phyloP scores from a whole-genome alignment of 495 filamentous ascomycete species.

The Diplogelasinospora grovesii region DNA sequence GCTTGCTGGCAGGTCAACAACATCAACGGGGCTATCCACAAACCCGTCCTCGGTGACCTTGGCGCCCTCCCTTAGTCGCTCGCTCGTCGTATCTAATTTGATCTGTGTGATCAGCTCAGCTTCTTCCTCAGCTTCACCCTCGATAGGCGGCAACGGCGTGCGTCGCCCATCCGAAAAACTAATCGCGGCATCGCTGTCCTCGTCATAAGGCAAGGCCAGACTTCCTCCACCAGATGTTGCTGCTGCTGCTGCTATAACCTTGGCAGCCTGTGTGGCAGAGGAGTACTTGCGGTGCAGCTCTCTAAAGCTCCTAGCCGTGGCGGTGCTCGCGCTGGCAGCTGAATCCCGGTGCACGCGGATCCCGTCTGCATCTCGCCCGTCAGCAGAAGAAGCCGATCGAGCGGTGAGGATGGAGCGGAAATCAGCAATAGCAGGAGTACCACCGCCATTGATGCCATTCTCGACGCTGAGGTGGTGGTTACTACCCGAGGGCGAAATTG shows the following conservation, averaged over 20 bases:
- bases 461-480: background rate
- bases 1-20: too few species aligned
- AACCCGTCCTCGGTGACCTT: too few species aligned
- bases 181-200: conserved; percentile 49
- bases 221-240: conserved; percentile 15
- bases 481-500: background rate
- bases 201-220: conserved; percentile 41
- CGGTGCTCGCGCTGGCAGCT: conserved; percentile 48
- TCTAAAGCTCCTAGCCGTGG: conserved; percentile 49
- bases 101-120: too few species aligned
- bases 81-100: too few species aligned
- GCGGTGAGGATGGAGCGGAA: conserved; percentile 27
- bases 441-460: conserved; percentile 11
- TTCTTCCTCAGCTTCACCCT: conserved; percentile 36
- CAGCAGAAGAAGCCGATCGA: conserved; percentile 17
- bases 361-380: too few species aligned
- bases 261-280: conserved; percentile 33
- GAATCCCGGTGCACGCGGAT: conserved; percentile 42
- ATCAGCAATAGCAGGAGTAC: conserved; percentile 14
- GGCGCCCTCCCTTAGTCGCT: too few species aligned
- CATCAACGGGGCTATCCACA: too few species aligned
- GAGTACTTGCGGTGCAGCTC: conserved; percentile 48
- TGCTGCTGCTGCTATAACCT: conserved; percentile 11
- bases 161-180: conserved; percentile 51
- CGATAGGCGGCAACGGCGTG: conserved; percentile 46